Conservation (phyloP, 371 early-diverging fungal genomes). For the Capniomyces stellatus region DNA sequence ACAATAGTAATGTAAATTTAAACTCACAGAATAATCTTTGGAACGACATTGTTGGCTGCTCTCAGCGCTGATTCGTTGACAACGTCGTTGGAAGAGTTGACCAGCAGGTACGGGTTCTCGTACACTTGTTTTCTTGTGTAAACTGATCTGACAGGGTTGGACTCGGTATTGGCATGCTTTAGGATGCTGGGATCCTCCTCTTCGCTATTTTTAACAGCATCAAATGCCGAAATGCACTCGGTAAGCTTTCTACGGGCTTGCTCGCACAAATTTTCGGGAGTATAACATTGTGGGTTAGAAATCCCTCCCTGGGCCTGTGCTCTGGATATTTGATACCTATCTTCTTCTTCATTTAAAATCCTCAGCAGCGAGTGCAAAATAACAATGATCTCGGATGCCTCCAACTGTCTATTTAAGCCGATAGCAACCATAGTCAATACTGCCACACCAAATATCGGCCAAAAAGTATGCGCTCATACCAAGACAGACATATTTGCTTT, state of each 20-base stretch:
- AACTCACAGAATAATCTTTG: neutral
- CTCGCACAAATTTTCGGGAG: neutral
- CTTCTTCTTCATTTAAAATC: neutral
- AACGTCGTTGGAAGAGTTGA: neutral
- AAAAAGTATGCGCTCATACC: no score
- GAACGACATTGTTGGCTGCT: neutral
- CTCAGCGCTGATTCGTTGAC: neutral
- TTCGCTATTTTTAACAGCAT: neutral
- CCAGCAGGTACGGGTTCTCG: conserved; percentile 4
- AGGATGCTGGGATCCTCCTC: neutral
- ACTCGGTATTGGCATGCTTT: neutral
- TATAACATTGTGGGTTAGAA: neutral
- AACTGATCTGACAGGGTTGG: neutral
- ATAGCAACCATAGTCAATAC: no score
- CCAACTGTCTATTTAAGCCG: no score
- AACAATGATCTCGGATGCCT: no score
- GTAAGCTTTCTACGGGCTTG: neutral
- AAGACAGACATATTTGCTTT: no score
- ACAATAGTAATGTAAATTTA: no score
- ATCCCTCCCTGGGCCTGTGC: neutral
- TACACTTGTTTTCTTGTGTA: neutral
- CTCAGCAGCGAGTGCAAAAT: neutral
- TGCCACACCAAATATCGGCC: no score
- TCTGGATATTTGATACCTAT: neutral
- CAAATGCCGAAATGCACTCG: neutral